Percentiles rank a stretch among this genome's conserved stretches.
Evolutionary conservation across 257 asterid species (phyloP).

Genomic region (Penstemon newberryi): DNA sequence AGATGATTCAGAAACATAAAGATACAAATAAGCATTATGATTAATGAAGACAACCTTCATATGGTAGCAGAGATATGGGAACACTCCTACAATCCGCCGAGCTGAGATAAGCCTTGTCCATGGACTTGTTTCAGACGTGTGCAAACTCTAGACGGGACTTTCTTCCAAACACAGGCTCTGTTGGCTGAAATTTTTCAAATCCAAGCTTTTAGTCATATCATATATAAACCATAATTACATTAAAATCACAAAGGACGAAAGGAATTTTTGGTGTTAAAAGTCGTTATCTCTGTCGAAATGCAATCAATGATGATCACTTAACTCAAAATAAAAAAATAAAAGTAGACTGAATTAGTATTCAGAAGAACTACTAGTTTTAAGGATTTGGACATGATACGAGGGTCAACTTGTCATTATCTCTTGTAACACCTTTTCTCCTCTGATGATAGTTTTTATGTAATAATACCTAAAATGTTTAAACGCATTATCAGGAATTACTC

Average conservation of each 20-base stretch:
- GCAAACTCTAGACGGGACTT: slow-evolving; percentile 47
- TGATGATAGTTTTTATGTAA: not conserved
- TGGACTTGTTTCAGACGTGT: slow-evolving; percentile 53
- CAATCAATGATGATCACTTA: not conserved
- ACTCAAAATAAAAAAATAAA: not conserved
- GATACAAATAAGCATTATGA: not conserved
- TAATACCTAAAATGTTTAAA: not conserved
- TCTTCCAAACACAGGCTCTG: slow-evolving; percentile 47
- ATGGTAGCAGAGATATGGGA: not conserved
- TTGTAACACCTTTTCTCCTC: not conserved
- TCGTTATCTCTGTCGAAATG: not conserved
- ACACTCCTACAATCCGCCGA: slow-evolving; percentile 53
- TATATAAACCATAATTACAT: not conserved
- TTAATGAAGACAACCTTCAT: slow-evolving; percentile 16
- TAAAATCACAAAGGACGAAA: not conserved
- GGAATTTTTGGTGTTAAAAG: not conserved
- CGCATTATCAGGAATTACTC: not conserved
- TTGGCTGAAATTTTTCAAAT: slow-evolving; percentile 34
- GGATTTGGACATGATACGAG: not conserved
- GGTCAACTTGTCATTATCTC: not conserved
- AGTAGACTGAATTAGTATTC: not conserved
- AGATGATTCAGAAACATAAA: not conserved
- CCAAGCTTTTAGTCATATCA: not conserved
- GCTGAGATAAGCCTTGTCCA: slow-evolving; percentile 53
- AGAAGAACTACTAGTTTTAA: not conserved